Conservation (phyloP, 2,329 filamentous ascomycete species). For the Metarhizium humberi region DNA sequence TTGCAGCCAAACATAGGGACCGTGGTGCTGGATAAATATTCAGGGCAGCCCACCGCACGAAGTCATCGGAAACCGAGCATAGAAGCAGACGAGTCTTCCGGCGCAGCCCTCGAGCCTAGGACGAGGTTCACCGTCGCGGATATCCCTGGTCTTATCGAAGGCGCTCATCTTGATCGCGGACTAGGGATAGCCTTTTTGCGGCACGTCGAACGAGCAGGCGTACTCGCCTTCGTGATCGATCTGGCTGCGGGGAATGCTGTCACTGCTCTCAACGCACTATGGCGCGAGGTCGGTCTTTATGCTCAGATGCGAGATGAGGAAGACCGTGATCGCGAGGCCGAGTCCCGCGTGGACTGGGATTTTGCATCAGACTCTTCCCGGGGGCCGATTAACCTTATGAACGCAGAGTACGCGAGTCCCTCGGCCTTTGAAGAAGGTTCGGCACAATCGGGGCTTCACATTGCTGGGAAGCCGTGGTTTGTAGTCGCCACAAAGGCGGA, state of each 20-base stretch:
- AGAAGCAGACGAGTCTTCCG: slow-evolving; percentile 10
- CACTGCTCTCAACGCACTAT: slow-evolving; percentile 67
- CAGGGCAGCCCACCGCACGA: slow-evolving; percentile 54
- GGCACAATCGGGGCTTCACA: slow-evolving; percentile 44
- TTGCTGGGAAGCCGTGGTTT: slow-evolving; percentile 94
- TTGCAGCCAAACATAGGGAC: slow-evolving; percentile 93
- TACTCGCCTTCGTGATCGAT: slow-evolving; percentile 91
- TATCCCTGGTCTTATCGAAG: slow-evolving; percentile 87
- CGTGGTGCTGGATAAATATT: slow-evolving; percentile 81
- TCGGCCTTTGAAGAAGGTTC: slow-evolving; percentile 5
- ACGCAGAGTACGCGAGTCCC: slow-evolving; percentile 10
- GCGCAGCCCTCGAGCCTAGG: slow-evolving; percentile 44
- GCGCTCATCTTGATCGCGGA: slow-evolving; percentile 84
- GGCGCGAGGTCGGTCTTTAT: slow-evolving; percentile 86
- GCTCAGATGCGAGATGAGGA: slow-evolving; percentile 68
- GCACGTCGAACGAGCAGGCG: slow-evolving; percentile 86
- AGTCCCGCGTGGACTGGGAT: slow-evolving; percentile 47
- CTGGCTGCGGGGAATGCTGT: slow-evolving; percentile 73
- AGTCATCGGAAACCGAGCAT: slow-evolving; percentile 17
- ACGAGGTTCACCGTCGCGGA: slow-evolving; percentile 90
- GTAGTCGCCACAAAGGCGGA: slow-evolving; percentile 93
- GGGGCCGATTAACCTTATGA: slow-evolving; percentile 16
- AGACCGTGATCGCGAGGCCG: slow-evolving; percentile 55
- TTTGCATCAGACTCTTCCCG: slow-evolving; percentile 36
- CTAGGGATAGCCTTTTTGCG: slow-evolving; percentile 86